These are phyloP conservation scores for Lipomyces sp. DNA, from an alignment of 805 yeast genomes.

Conservation along the genomic window DNA sequence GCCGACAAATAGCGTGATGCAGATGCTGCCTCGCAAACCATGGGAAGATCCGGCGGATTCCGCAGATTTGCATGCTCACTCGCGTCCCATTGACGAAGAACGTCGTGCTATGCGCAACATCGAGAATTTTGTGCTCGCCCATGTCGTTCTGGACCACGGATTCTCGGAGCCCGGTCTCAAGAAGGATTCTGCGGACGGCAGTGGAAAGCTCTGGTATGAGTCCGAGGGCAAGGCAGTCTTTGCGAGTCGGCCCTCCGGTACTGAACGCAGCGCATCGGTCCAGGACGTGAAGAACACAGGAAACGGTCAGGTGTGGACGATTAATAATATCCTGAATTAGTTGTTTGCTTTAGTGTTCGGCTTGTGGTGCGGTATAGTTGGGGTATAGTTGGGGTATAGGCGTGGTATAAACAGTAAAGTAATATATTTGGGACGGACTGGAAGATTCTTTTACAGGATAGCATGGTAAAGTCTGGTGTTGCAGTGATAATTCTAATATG, in stretches of 20 bases:
- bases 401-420: too few species aligned
- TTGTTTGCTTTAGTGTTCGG: too few species aligned
- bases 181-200: conserved; percentile 18
- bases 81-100: conserved; percentile 45
- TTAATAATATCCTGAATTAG: conserved; percentile 18
- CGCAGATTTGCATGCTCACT: conserved; percentile 35
- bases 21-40: conserved; percentile 55
- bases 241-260: conserved; percentile 6
- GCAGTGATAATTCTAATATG: too few species aligned
- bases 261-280: conserved; percentile 27
- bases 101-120: conserved; percentile 51
- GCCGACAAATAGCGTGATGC: conserved; percentile 64
- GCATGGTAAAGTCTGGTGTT: too few species aligned
- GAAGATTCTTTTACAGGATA: too few species aligned
- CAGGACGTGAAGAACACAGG: conserved; percentile 27
- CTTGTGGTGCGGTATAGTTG: not conserved
- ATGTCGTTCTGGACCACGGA: conserved; percentile 45
- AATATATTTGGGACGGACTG: too few species aligned
- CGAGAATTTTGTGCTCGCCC: conserved; percentile 58
- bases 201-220: conserved; percentile 23
- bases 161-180: conserved; percentile 15
- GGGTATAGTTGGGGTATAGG: not conserved
- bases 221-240: conserved; percentile 14
- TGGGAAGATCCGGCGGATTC: conserved; percentile 65
- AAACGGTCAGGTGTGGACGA: conserved; percentile 37